phyloP scores from a whole-genome alignment of 176 grass and related monocot genomes.

The Tillandsia leiboldiana region DNA sequence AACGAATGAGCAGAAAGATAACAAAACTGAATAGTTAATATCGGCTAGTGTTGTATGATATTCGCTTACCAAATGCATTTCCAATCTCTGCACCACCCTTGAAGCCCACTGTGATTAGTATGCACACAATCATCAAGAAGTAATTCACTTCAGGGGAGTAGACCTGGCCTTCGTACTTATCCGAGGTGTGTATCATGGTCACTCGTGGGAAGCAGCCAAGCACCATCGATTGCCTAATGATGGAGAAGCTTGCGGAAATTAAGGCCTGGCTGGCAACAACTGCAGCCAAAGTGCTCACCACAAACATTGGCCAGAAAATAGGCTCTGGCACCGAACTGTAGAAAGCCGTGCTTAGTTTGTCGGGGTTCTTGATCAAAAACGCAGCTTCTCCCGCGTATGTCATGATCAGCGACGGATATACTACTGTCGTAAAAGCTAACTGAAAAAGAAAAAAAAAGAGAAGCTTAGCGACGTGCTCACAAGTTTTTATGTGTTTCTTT shows the following conservation, averaged over 20 bases:
- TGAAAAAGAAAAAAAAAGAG: neutral
- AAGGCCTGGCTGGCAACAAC: slow-evolving; percentile 70
- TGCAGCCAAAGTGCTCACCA: slow-evolving; percentile 52
- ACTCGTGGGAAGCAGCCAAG: slow-evolving; percentile 78
- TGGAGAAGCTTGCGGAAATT: slow-evolving; percentile 79
- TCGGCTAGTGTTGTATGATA: neutral
- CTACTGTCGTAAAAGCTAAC: slow-evolving; percentile 43
- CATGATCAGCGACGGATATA: slow-evolving; percentile 72
- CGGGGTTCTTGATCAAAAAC: slow-evolving; percentile 67
- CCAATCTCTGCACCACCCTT: slow-evolving; percentile 71
- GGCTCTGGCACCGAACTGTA: slow-evolving; percentile 56
- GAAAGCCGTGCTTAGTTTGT: slow-evolving; percentile 45
- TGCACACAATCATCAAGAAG: slow-evolving; percentile 64
- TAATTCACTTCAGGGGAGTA: slow-evolving; percentile 70
- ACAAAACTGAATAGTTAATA: neutral
- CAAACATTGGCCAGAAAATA: slow-evolving; percentile 75
- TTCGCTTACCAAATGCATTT: slow-evolving; percentile 64
- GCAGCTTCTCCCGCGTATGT: slow-evolving; percentile 62
- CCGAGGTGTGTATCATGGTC: slow-evolving; percentile 71
- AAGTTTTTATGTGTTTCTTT: neutral
- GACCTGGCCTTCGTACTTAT: slow-evolving; percentile 61
- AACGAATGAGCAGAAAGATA: slow-evolving; percentile 2
- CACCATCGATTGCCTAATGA: slow-evolving; percentile 66
- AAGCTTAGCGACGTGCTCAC: neutral
- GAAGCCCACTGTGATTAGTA: slow-evolving; percentile 57